Evolutionary conservation across 2,329 filamentous ascomycete genomes (phyloP).

Genomic region (Apiospora aurea): DNA sequence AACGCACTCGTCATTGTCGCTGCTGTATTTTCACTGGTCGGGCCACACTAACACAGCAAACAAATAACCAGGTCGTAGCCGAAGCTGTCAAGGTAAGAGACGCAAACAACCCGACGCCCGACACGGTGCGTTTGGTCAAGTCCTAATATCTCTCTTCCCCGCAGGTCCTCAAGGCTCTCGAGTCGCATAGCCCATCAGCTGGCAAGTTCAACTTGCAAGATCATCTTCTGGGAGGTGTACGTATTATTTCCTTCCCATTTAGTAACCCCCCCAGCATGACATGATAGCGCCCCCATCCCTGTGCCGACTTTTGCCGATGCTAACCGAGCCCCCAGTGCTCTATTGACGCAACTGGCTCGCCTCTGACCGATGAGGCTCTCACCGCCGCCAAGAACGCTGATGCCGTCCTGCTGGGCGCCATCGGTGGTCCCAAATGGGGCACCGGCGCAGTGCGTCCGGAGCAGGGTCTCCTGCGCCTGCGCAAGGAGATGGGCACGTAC

Average conservation of each 20-base stretch:
- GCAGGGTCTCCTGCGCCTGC: conserved; percentile 87
- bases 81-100: conserved; percentile 80
- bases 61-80: conserved; percentile 66
- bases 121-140: too few relatives aligned
- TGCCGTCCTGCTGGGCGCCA: conserved; percentile 90
- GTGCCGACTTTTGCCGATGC: conserved; percentile 14
- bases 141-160: background rate
- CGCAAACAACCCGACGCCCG: background rate
- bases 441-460: conserved; percentile 88
- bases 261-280: conserved; percentile 23
- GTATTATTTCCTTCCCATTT: conserved; percentile 25
- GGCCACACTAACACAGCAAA: conserved; percentile 6
- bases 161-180: conserved; percentile 80
- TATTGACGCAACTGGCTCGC: conserved; percentile 80
- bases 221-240: conserved; percentile 83
- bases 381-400: conserved; percentile 83
- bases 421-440: conserved; percentile 97
- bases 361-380: conserved; percentile 85
- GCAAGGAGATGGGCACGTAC: conserved; percentile 93
- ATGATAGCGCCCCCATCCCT: conserved; percentile 27
- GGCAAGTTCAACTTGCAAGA: conserved; percentile 88
- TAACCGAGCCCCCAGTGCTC: conserved; percentile 67
- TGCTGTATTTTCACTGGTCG: background rate
- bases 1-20: background rate
- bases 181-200: conserved; percentile 72